phyloP scores from a whole-genome alignment of 129 eudicot species.

The Arctium lappa region DNA sequence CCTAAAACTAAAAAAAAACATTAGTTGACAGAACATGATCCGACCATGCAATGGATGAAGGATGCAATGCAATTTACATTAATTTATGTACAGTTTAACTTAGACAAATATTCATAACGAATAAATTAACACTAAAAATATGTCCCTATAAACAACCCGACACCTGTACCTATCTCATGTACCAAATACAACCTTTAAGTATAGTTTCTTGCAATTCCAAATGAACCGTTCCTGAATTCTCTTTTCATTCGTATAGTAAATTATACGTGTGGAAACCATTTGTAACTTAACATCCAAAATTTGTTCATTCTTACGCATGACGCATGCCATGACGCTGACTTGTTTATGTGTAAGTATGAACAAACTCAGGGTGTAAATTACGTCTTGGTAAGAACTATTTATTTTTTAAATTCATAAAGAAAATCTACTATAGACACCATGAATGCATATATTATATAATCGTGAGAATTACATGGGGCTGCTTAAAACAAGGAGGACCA shows the following conservation, averaged over 20 bases:
- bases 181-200: neutral
- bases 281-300: neutral
- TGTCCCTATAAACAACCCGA: neutral
- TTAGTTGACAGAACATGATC: neutral
- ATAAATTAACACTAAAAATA: neutral
- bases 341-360: slow-evolving; percentile 4
- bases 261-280: neutral
- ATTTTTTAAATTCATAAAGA: neutral
- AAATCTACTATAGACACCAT: neutral
- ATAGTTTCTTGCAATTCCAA: neutral
- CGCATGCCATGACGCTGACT: neutral
- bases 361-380: neutral
- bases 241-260: neutral
- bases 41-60: neutral
- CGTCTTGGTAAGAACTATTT: neutral
- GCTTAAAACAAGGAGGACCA: neutral
- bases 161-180: neutral
- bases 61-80: neutral
- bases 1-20: neutral
- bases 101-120: neutral
- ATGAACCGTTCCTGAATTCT: neutral
- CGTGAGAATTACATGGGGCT: neutral
- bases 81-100: neutral
- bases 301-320: neutral
- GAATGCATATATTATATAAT: neutral